A percentile compares a stretch with the other conserved stretches of the same genome.
Evolutionary conservation across 345 rosid genomes (phyloP).

Genomic region (Salix brachista): DNA sequence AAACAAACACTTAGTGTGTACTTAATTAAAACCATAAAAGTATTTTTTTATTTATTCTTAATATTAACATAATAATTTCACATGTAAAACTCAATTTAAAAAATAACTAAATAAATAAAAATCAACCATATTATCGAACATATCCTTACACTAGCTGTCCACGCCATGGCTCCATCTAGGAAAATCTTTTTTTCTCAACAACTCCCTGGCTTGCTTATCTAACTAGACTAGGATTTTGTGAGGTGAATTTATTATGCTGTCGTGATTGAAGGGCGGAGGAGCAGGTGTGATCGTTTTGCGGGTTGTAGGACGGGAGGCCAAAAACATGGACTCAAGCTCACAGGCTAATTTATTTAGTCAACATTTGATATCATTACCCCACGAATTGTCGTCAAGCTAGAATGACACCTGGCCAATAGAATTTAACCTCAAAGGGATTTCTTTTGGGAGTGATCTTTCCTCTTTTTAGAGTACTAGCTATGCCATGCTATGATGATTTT

Average conservation of each 20-base stretch:
- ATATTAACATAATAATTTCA: too few species aligned
- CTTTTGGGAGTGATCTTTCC: conserved; percentile 34
- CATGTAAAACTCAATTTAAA: too few species aligned
- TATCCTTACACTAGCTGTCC: too few species aligned
- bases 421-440: conserved; percentile 11
- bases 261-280: conserved; percentile 39
- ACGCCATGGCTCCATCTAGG: too few species aligned
- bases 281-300: neutral
- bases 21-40: too few species aligned
- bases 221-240: neutral
- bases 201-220: neutral
- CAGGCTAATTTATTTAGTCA: conserved; percentile 30
- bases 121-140: too few species aligned
- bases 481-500: neutral
- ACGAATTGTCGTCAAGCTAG: conserved; percentile 41
- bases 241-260: conserved; percentile 1
- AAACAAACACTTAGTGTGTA: too few species aligned
- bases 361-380: conserved; percentile 50
- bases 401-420: conserved; percentile 59
- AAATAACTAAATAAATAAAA: too few species aligned
- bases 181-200: neutral
- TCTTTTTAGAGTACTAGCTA: conserved; percentile 14
- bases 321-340: conserved; percentile 18
- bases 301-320: conserved; percentile 29
- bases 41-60: too few species aligned